These are phyloP conservation scores for Backusella circina DNA, from an alignment of 192 early-diverging fungal genomes.

Conservation along the genomic window DNA sequence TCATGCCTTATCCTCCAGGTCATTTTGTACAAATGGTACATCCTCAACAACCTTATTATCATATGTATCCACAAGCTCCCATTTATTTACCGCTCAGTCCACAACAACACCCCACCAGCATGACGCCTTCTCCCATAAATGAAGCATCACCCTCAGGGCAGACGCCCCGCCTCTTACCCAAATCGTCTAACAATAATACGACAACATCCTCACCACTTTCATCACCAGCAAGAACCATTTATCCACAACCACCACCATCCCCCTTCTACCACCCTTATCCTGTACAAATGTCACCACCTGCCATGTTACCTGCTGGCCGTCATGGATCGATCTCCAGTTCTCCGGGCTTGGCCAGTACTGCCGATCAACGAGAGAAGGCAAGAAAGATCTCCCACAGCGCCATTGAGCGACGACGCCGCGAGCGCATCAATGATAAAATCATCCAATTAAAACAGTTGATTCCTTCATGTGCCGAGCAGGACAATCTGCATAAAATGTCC, in stretches of 20 bases:
- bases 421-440: conserved; percentile 83
- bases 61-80: conserved; percentile 2
- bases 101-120: conserved; percentile 6
- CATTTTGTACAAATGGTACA: conserved; percentile 7
- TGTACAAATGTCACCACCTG: not conserved
- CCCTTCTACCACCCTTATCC: conserved; percentile 2
- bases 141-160: not conserved
- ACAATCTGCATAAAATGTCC: conserved; percentile 66
- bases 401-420: conserved; percentile 80
- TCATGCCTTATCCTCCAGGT: not conserved
- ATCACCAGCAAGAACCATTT: not conserved
- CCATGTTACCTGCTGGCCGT: not conserved
- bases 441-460: conserved; percentile 70
- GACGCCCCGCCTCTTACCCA: not conserved
- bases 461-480: conserved; percentile 62
- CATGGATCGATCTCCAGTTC: not conserved
- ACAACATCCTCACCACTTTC: not conserved
- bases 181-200: not conserved
- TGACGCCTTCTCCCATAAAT: not conserved
- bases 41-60: conserved; percentile 9
- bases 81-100: conserved; percentile 8
- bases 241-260: not conserved
- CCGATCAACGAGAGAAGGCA: conserved; percentile 61
- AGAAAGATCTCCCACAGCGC: conserved; percentile 81
- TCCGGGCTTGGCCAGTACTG: not conserved